These are phyloP conservation scores for Yarrowia hollandica DNA, from an alignment of 805 yeast species.

Conservation along the genomic window DNA sequence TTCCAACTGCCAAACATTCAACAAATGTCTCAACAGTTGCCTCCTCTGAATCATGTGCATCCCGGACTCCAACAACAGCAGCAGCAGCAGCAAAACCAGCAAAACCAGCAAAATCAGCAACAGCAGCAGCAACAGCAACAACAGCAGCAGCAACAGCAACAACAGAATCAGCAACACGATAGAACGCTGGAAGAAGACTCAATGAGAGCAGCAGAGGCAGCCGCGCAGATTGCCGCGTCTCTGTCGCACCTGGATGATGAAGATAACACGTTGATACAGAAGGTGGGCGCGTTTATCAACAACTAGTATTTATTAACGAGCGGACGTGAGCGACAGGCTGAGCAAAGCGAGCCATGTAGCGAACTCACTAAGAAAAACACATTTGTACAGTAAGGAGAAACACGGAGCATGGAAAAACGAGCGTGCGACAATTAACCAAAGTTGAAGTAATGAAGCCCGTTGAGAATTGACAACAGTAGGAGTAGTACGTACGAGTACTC, in stretches of 20 bases:
- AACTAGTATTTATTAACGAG: conserved; percentile 29
- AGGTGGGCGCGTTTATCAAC: conserved; percentile 38
- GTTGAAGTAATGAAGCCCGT: too few relatives aligned
- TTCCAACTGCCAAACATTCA: conserved; percentile 6
- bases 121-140: background rate
- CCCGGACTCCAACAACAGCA: conserved; percentile 12
- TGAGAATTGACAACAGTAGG: too few relatives aligned
- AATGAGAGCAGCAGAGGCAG: conserved; percentile 26
- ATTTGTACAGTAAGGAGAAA: too few relatives aligned
- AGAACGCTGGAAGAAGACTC: conserved; percentile 19
- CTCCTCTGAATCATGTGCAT: conserved; percentile 10
- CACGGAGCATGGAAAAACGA: too few relatives aligned
- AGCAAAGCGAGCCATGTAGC: too few relatives aligned
- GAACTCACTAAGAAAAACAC: too few relatives aligned
- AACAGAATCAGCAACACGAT: conserved; percentile 6
- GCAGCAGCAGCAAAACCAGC: background rate
- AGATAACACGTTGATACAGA: conserved; percentile 36
- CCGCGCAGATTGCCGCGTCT: conserved; percentile 27
- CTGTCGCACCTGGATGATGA: conserved; percentile 31
- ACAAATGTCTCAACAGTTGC: conserved; percentile 14
- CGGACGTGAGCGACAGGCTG: too few relatives aligned
- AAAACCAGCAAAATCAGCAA: background rate
- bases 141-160: background rate
- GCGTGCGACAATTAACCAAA: too few relatives aligned
- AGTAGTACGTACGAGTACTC: too few relatives aligned